These are phyloP conservation scores for Cadophora sp. DNA, from an alignment of 2,329 filamentous ascomycete genomes.

Conservation along the genomic window DNA sequence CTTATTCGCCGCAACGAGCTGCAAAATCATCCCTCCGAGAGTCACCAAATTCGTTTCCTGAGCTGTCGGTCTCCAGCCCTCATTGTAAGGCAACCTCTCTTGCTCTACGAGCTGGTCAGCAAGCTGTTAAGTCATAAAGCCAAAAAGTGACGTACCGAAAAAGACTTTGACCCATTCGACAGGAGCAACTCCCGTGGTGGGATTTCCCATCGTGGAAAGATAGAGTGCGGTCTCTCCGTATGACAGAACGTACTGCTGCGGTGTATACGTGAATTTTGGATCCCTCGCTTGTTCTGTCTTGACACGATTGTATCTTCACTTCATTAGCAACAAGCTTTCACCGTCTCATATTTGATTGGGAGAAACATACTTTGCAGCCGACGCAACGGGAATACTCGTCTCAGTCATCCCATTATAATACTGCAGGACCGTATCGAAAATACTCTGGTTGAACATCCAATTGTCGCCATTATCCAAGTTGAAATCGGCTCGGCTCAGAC, in stretches of 20 bases:
- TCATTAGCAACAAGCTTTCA: neutral
- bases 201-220: slow-evolving; percentile 47
- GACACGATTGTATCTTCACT: slow-evolving; percentile 41
- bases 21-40: slow-evolving; percentile 31
- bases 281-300: slow-evolving; percentile 39
- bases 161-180: slow-evolving; percentile 46
- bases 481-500: slow-evolving; percentile 45
- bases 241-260: slow-evolving; percentile 44
- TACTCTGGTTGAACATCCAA: slow-evolving; percentile 45
- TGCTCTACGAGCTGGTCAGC: slow-evolving; percentile 37
- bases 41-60: slow-evolving; percentile 32
- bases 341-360: neutral
- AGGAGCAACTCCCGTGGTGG: slow-evolving; percentile 43
- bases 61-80: slow-evolving; percentile 45
- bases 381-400: slow-evolving; percentile 41
- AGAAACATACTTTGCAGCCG: slow-evolving; percentile 38
- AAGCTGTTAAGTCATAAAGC: neutral
- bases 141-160: slow-evolving; percentile 36
- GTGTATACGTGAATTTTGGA: slow-evolving; percentile 46
- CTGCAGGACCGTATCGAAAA: slow-evolving; percentile 43
- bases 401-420: slow-evolving; percentile 39
- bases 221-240: slow-evolving; percentile 50
- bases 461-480: slow-evolving; percentile 45
- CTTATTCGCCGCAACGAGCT: slow-evolving; percentile 32
- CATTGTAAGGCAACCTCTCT: slow-evolving; percentile 47